Conservation (phyloP, 176 grass and related monocot species). For the Zoysia japonica region DNA sequence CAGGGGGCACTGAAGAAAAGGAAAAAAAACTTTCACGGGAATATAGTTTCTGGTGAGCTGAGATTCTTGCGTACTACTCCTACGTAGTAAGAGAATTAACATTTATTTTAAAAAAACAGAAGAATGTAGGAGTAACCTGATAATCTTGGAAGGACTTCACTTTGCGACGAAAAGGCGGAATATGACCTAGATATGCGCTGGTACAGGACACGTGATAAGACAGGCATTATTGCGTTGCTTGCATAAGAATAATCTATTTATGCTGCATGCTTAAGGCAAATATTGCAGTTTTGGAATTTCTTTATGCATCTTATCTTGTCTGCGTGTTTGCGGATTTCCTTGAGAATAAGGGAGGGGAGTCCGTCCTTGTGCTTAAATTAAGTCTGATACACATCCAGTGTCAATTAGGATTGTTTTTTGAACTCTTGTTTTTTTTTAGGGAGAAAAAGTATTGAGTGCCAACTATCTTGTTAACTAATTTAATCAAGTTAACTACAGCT, state of each 20-base stretch:
- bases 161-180: neutral
- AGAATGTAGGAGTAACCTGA: neutral
- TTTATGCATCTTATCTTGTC: neutral
- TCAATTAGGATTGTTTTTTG: neutral
- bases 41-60: neutral
- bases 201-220: neutral
- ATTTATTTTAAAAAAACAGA: neutral
- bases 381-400: neutral
- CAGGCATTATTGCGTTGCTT: conserved; percentile 20
- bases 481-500: neutral
- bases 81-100: too few species aligned
- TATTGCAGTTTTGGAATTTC: neutral
- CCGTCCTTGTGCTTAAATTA: neutral
- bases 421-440: too few species aligned
- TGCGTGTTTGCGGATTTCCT: neutral
- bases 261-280: neutral
- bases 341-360: neutral
- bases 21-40: too few species aligned
- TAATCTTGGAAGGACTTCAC: neutral
- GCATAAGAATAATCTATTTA: conserved; percentile 30
- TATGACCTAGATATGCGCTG: conserved; percentile 17
- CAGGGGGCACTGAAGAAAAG: too few species aligned
- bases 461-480: neutral
- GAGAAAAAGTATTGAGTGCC: too few species aligned
- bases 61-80: too few species aligned